Evolutionary conservation across 108 stramenopile species (phyloP), one percentile per base, ranked within the genome.

Genomic region (Pseudonitzschia multiseries): DNA sequence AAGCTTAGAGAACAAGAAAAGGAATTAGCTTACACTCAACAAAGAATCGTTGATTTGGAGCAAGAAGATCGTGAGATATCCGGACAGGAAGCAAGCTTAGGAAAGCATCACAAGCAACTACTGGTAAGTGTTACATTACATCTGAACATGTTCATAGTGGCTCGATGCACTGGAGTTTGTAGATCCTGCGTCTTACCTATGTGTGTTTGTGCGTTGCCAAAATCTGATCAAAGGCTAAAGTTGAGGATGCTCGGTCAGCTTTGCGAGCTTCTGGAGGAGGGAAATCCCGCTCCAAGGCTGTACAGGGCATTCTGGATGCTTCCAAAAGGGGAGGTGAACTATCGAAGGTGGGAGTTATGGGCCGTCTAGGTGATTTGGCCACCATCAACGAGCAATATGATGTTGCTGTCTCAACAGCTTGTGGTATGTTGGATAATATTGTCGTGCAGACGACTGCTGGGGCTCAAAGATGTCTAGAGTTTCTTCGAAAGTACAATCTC

Each of bases 381-480:
- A 78, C 92, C 26, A 94, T 99, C 69, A 76, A 77, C 52, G 90
- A 83, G 46, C 74, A 96, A 74, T 96, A 97, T 79, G 99, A 99
- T 77, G 96, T 97, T 53, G 99, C 99, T 50, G 93, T 98, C 46
- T 97, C 96, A 20, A 98, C 99, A 20, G 96, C 98, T 1, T 96
- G 96, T 63, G 92, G 93, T 18, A 89, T 84, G 80, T 83, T 99
- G 20, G 96, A 98, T 73, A 77, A 96, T 69, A 92, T 99, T 73
- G 97, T 99, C 44, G 97, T 98, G 18, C 96, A 99, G 69, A 94
- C 93, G n/a, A 93, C 95, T 9, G 96, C 92, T 18, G 98, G 96
- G 4, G 98, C 93, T 4, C 93, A 97, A 62, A 80, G 83, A 40
- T 97, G 96, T 78, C 82, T 99, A 10, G 87, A 91, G 60, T 97